Evolutionary conservation across 2,329 filamentous ascomycete species (phyloP).

Genomic region (Colletotrichum abscissum): DNA sequence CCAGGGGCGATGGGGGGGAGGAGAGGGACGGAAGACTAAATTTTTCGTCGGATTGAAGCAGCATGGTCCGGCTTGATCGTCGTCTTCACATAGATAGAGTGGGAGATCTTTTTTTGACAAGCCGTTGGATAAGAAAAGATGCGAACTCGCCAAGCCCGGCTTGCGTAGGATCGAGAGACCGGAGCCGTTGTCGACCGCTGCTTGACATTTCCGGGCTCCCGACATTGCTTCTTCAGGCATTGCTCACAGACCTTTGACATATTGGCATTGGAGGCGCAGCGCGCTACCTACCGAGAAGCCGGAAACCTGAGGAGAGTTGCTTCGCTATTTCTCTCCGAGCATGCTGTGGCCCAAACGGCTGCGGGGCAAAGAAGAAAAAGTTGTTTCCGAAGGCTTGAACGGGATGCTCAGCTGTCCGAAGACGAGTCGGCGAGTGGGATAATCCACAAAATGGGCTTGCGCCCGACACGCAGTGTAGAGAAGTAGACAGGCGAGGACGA

Average conservation of each 20-base stretch:
- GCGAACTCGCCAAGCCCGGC: neutral
- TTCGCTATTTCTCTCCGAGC: slow-evolving; percentile 9
- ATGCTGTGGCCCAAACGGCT: neutral
- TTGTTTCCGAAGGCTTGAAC: slow-evolving; percentile 24
- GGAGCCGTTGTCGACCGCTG: neutral
- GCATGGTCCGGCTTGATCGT: slow-evolving; percentile 11
- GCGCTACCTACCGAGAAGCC: neutral
- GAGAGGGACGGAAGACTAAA: neutral
- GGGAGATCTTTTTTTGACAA: slow-evolving; percentile 1
- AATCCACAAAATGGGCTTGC: neutral
- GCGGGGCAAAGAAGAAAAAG: neutral
- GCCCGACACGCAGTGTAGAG: neutral
- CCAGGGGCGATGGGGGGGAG: neutral
- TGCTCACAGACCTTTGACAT: neutral
- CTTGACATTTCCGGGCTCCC: neutral
- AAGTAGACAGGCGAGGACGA: neutral
- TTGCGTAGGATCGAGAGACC: neutral
- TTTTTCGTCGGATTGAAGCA: slow-evolving; percentile 12
- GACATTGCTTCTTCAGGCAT: neutral
- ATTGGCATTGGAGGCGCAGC: neutral
- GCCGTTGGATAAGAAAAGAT: neutral
- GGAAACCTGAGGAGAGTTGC: neutral
- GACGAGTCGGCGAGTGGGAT: neutral
- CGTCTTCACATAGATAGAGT: neutral
- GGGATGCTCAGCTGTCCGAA: slow-evolving; percentile 5